Conservation (phyloP, 805 yeast species). For the Metschnikowia lachancei region DNA sequence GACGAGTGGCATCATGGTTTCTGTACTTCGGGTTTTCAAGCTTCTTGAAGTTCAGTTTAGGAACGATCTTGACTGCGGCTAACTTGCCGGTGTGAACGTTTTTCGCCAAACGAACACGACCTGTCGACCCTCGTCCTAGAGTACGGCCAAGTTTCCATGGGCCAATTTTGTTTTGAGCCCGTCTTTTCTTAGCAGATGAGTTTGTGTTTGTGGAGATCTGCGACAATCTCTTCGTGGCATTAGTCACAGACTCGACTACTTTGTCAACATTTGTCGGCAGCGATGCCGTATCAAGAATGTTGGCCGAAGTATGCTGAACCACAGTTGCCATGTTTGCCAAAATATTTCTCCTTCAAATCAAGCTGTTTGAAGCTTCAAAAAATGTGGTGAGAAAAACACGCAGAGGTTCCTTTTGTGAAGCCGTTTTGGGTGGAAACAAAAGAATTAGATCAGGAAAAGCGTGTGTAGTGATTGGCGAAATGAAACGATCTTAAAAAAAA, state of each 20-base stretch:
- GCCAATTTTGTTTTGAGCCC: slow-evolving; percentile 64
- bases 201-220: slow-evolving; percentile 46
- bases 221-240: slow-evolving; percentile 49
- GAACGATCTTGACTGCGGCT: slow-evolving; percentile 96
- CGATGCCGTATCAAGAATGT: slow-evolving; percentile 15
- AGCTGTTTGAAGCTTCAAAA: neutral
- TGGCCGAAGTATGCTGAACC: slow-evolving; percentile 15
- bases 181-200: slow-evolving; percentile 42
- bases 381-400: too few species aligned
- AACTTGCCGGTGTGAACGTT: slow-evolving; percentile 80
- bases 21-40: slow-evolving; percentile 45
- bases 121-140: slow-evolving; percentile 94
- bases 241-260: slow-evolving; percentile 45
- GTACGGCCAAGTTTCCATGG: slow-evolving; percentile 98
- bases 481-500: neutral
- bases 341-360: neutral
- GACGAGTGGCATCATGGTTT: slow-evolving; percentile 46
- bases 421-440: too few species aligned
- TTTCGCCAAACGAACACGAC: slow-evolving; percentile 89
- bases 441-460: too few species aligned
- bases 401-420: too few species aligned
- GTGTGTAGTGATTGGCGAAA: neutral
- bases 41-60: slow-evolving; percentile 67
- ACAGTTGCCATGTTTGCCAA: slow-evolving; percentile 16
- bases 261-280: slow-evolving; percentile 31